A percentile compares a stretch with the other conserved stretches of the same genome.
These are phyloP conservation scores for Ophiocordyceps australis DNA, from an alignment of 2,329 filamentous ascomycete species.

Conservation along the genomic window DNA sequence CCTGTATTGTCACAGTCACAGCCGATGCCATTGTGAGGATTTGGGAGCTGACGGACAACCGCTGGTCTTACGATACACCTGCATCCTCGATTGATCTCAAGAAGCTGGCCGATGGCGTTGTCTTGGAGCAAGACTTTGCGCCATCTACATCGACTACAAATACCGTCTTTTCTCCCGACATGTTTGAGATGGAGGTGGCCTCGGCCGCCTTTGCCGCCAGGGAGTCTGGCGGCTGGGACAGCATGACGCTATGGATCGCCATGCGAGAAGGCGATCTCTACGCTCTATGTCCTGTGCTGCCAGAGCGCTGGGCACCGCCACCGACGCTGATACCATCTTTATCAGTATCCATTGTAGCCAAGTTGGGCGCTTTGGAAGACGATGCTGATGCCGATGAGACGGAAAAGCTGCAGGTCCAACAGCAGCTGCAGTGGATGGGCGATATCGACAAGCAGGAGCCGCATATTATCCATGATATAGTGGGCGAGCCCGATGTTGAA, in stretches of 20 bases:
- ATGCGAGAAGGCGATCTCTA: constrained; percentile 91
- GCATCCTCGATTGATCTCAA: constrained; percentile 73
- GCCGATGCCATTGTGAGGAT: constrained; percentile 73
- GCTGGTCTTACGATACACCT: constrained; percentile 74
- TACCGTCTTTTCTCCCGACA: constrained; percentile 74
- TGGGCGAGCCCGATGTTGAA: constrained; percentile 30
- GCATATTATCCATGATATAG: constrained; percentile 27
- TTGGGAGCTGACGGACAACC: constrained; percentile 73
- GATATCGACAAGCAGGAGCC: constrained; percentile 47
- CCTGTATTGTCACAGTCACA: constrained; percentile 75
- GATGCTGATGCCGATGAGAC: constrained; percentile 32
- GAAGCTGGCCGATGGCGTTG: constrained; percentile 73
- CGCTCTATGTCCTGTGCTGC: constrained; percentile 77
- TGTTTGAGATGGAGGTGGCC: constrained; percentile 85
- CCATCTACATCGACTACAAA: constrained; percentile 57
- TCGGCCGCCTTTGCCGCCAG: constrained; percentile 61
- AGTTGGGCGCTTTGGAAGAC: constrained; percentile 43
- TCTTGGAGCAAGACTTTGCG: constrained; percentile 64
- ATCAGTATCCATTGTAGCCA: constrained; percentile 66
- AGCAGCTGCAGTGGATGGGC: constrained; percentile 50
- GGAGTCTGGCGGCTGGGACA: constrained; percentile 68
- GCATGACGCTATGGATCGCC: constrained; percentile 94
- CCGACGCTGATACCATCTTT: constrained; percentile 64
- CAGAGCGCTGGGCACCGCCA: constrained; percentile 67
- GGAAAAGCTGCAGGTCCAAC: constrained; percentile 38